phyloP scores from a whole-genome alignment of 2,329 filamentous ascomycete species.

The Sporothrix mexicana region DNA sequence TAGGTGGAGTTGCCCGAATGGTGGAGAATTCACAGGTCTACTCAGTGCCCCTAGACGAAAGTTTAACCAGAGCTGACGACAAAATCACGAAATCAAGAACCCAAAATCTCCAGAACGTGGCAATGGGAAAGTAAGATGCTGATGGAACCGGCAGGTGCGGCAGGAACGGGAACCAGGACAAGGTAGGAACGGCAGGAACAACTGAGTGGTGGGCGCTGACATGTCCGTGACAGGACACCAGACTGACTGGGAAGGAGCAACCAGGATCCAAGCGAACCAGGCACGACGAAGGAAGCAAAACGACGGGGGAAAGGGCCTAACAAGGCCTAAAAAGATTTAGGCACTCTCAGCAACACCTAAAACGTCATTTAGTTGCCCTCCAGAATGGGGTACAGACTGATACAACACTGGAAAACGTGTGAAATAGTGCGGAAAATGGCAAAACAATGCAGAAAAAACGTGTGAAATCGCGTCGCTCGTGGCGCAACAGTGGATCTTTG shows the following conservation, averaged over 20 bases:
- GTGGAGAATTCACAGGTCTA: neutral
- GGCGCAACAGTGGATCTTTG: neutral
- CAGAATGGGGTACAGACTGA: neutral
- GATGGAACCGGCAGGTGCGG: slow-evolving; percentile 4
- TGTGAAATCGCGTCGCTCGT: neutral
- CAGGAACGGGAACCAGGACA: neutral
- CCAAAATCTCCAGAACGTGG: neutral
- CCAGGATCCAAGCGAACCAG: too few relatives aligned
- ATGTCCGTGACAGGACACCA: neutral
- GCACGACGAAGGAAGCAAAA: too few relatives aligned
- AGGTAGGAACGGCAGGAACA: neutral
- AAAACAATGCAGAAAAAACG: too few relatives aligned
- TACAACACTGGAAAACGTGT: neutral
- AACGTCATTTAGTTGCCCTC: too few relatives aligned
- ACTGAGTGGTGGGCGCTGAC: neutral
- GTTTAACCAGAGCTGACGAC: neutral
- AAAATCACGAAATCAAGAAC: neutral
- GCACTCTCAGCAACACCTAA: too few relatives aligned
- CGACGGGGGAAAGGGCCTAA: neutral
- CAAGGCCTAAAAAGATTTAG: too few relatives aligned
- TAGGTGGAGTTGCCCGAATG: neutral
- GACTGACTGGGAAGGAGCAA: too few relatives aligned
- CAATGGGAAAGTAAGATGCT: slow-evolving; percentile 7
- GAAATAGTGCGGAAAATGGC: too few relatives aligned
- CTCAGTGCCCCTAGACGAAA: too few relatives aligned